These are phyloP conservation scores for Fragilariopsis cylindrus DNA, from an alignment of 108 stramenopile genomes.

Conservation along the genomic window DNA sequence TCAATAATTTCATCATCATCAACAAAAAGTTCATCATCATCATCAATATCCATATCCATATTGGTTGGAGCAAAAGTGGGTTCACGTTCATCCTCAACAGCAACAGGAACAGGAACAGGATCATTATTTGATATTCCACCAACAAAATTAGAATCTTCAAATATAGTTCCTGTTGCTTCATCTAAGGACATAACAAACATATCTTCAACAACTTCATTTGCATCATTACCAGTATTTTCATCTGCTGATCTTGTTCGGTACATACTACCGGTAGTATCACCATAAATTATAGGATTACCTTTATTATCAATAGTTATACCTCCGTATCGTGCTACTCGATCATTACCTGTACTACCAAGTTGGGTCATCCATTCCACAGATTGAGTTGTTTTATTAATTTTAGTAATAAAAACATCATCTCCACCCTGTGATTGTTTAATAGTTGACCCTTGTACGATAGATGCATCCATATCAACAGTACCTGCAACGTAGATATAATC, in stretches of 20 bases:
- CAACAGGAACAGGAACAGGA: too few relatives aligned
- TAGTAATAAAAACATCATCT: conserved; percentile 39
- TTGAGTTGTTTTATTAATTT: conserved; percentile 25
- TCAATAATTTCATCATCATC: background rate
- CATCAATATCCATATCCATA: background rate
- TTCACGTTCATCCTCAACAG: too few relatives aligned
- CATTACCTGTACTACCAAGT: conserved; percentile 38
- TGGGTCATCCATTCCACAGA: conserved; percentile 35
- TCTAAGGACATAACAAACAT: conserved; percentile 27
- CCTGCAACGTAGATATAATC: conserved; percentile 29
- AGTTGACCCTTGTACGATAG: background rate
- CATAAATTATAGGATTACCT: conserved; percentile 47
- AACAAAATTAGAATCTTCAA: background rate
- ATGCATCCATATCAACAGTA: conserved; percentile 21
- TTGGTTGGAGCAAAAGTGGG: background rate
- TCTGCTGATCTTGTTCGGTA: conserved; percentile 24
- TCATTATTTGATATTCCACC: background rate
- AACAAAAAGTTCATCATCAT: background rate
- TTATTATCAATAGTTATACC: conserved; percentile 30
- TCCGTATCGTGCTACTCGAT: conserved; percentile 38
- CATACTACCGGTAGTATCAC: conserved; percentile 44
- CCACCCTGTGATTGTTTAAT: conserved; percentile 19
- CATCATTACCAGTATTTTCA: background rate
- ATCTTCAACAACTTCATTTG: conserved; percentile 5
- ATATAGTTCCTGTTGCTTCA: conserved; percentile 1